Base-by-base conservation (phyloP, 768 basidiomycete species). In the Xerocomellus dryophilus region DNA sequence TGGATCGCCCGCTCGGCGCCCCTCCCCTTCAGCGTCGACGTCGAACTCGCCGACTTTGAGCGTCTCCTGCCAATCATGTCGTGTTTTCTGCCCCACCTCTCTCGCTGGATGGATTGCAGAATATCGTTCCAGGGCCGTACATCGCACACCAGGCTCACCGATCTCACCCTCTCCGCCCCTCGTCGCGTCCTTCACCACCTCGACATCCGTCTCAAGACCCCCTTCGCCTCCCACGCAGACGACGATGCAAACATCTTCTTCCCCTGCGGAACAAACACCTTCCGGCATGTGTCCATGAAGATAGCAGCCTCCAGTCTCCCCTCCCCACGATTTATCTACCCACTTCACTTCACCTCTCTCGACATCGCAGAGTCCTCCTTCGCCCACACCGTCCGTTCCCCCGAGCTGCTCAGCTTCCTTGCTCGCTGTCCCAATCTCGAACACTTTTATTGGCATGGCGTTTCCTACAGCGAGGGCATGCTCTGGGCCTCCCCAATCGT, bases 61-160 rank as follows among this genome's bases (percentile, higher is more conserved):
- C 70, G 71, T 51, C 72, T 88, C 32, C 74, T 89, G 4, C 79
- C 86, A 9, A 74, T 89, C 54, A 71, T 90, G 32, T 83, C 85
- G 0, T 84, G 83, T 5, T 73, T 89, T 34, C 71, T 90, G 0
- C 73, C 79, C 10, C 71, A 78, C 27, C 62, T 88, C 40, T 63
- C 72, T 53, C 80, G 88, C 38, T 89, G 86, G 85, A 72, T 76
- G 39, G 71, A 74, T 2, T 80, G 82, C 59, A 69, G 61, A 3
- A 69, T 86, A 47, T 68, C 71, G 18, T 76, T 76, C 43, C 64
- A 76, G 59, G 61, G 61, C 29, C 57, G 46, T 58, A 50, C 61
- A 15, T 35, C 62, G 50, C 69, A 73, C 54, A 69, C 74, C 57
- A 56, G 56, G 23, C 55, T 70, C 17, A 54, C 66, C 2, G 54